Evolutionary conservation across 2,329 filamentous ascomycete genomes (phyloP).

Genomic region (Arachnomyces sp.): DNA sequence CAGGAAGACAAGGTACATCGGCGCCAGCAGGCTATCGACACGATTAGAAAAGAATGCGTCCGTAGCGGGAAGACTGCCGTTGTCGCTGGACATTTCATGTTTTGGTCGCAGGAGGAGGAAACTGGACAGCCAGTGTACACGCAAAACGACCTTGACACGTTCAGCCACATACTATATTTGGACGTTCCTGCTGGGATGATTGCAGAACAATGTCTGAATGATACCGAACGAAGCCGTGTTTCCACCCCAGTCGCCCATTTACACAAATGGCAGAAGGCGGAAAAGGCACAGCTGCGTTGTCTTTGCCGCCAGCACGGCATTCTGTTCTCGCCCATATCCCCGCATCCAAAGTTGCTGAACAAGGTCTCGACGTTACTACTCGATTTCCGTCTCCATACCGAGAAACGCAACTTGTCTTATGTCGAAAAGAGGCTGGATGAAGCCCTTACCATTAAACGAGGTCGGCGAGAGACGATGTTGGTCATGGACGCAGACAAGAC

Average conservation of each 20-base stretch:
- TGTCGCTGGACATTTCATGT: slow-evolving; percentile 50
- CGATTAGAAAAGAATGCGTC: slow-evolving; percentile 34
- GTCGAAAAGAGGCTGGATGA: slow-evolving; percentile 28
- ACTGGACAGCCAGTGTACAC: slow-evolving; percentile 34
- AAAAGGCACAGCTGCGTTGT: slow-evolving; percentile 36
- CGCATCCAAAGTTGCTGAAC: slow-evolving; percentile 2
- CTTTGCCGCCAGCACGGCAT: slow-evolving; percentile 43
- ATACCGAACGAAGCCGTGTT: slow-evolving; percentile 32
- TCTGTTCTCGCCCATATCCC: slow-evolving; percentile 34
- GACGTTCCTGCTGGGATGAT: slow-evolving; percentile 34
- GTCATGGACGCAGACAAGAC: slow-evolving; percentile 56
- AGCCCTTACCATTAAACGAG: slow-evolving; percentile 16
- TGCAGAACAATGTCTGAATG: slow-evolving; percentile 27
- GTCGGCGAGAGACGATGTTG: slow-evolving; percentile 38
- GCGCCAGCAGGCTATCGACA: slow-evolving; percentile 41
- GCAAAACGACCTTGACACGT: slow-evolving; percentile 38
- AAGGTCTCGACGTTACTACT: slow-evolving; percentile 23
- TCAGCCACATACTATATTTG: slow-evolving; percentile 55
- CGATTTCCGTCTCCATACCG: slow-evolving; percentile 34
- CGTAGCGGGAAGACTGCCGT: slow-evolving; percentile 33
- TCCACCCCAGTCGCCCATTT: slow-evolving; percentile 32
- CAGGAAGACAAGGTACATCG: slow-evolving; percentile 29
- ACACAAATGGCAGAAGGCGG: slow-evolving; percentile 41
- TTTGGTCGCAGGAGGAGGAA: slow-evolving; percentile 39
- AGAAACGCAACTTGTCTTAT: slow-evolving; percentile 31